Conservation (phyloP, 345 rosid species). For the Rhodomyrtus tomentosa region DNA sequence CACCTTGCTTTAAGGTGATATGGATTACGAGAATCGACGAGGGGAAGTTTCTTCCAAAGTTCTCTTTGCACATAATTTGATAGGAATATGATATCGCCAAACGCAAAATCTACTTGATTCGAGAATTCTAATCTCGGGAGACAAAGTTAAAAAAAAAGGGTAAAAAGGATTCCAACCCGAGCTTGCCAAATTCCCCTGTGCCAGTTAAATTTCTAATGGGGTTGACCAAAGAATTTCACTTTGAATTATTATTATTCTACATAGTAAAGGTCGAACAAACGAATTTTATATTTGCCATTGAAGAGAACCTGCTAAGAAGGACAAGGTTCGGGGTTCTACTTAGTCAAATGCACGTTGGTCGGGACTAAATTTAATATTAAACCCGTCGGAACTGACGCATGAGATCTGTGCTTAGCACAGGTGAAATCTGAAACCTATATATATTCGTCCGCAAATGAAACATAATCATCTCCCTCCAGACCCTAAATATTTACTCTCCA, state of each 20-base stretch:
- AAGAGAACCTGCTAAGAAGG: slow-evolving; percentile 7
- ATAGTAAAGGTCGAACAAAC: slow-evolving; percentile 6
- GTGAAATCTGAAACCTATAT: not conserved
- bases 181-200: not conserved
- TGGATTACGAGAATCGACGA: not conserved
- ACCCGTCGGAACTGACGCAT: not conserved
- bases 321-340: not conserved
- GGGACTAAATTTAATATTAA: not conserved
- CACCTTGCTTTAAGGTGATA: not conserved
- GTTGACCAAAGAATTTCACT: not conserved
- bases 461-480: not conserved
- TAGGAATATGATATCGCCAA: not conserved
- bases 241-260: not conserved
- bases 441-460: not conserved
- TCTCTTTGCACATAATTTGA: not conserved
- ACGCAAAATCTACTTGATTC: not conserved
- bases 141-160: not conserved
- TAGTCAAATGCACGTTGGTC: not conserved
- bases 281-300: slow-evolving; percentile 2
- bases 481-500: not conserved
- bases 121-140: not conserved
- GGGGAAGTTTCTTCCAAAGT: not conserved
- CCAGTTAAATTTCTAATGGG: not conserved
- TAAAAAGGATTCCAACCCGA: not conserved
- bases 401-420: not conserved